Percentiles rank a stretch among this genome's conserved stretches.
Evolutionary conservation across 768 basidiomycete species (phyloP).

Genomic region (Russula abietina): DNA sequence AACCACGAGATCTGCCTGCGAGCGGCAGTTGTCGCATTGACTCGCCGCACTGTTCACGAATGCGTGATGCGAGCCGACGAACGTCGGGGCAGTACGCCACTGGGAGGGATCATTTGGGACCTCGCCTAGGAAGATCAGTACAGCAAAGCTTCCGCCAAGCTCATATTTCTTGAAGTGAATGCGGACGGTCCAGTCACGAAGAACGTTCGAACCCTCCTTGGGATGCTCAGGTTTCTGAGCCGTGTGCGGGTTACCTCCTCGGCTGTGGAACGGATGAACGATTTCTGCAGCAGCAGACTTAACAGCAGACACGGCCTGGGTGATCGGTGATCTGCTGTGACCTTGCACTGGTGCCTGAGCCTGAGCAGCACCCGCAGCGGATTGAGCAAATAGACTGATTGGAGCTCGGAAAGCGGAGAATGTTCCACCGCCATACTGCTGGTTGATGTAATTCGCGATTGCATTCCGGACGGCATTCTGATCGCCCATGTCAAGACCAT

Average conservation of each 20-base stretch:
- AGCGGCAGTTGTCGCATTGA: slow-evolving; percentile 38
- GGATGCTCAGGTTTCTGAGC: neutral
- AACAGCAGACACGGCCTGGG: neutral
- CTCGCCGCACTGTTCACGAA: slow-evolving; percentile 36
- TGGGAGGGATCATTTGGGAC: slow-evolving; percentile 35
- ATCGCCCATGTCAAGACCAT: slow-evolving; percentile 32
- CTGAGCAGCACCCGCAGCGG: neutral
- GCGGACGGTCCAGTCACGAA: slow-evolving; percentile 39
- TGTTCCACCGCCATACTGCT: slow-evolving; percentile 31
- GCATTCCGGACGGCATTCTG: slow-evolving; percentile 28
- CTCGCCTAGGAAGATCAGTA: slow-evolving; percentile 43
- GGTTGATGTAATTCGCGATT: slow-evolving; percentile 33
- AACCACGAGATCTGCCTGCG: slow-evolving; percentile 28
- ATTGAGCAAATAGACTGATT: neutral
- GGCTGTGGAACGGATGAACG: slow-evolving; percentile 2
- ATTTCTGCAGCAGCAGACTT: neutral
- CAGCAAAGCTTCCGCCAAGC: slow-evolving; percentile 38
- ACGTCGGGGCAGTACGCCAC: slow-evolving; percentile 34
- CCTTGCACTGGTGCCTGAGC: neutral
- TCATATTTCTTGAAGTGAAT: slow-evolving; percentile 41
- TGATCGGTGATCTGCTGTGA: neutral
- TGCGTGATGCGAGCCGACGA: slow-evolving; percentile 40
- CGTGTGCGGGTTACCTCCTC: slow-evolving; percentile 1
- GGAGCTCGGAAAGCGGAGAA: neutral
- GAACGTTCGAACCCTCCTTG: neutral